Conservation (phyloP, 345 rosid genomes). For the Pseudoturritis turrita region DNA sequence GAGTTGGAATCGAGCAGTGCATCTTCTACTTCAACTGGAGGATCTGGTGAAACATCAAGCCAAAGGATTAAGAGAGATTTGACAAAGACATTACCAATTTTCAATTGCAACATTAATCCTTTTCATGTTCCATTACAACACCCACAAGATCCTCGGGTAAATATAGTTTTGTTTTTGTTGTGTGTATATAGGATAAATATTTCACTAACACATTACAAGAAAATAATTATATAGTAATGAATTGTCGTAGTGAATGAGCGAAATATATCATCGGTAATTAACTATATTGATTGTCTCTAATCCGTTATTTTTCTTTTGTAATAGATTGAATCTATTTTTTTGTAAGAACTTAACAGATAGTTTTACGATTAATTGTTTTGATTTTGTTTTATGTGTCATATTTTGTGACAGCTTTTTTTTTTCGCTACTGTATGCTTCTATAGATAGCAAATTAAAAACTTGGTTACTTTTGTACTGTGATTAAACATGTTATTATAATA, state of each 20-base stretch:
- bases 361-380: no score
- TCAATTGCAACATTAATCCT: conserved; percentile 29
- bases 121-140: conserved; percentile 24
- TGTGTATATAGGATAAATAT: background rate
- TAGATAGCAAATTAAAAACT: background rate
- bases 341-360: background rate
- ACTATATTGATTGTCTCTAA: background rate
- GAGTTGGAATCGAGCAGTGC: conserved; percentile 65
- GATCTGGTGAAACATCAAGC: conserved; percentile 47
- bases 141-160: conserved; percentile 16
- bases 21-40: conserved; percentile 41
- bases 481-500: background rate
- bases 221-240: background rate
- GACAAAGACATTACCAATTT: conserved; percentile 40
- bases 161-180: background rate
- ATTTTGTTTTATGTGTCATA: no score
- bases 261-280: background rate
- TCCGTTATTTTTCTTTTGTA: no score
- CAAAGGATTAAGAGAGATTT: conserved; percentile 41
- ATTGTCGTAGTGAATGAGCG: background rate
- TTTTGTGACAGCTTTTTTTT: background rate
- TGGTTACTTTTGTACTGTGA: background rate
- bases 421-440: background rate
- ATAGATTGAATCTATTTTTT: no score
- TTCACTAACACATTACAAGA: background rate